These are phyloP conservation scores for Gymnopilus junonius DNA, from an alignment of 768 basidiomycete species.

Conservation along the genomic window DNA sequence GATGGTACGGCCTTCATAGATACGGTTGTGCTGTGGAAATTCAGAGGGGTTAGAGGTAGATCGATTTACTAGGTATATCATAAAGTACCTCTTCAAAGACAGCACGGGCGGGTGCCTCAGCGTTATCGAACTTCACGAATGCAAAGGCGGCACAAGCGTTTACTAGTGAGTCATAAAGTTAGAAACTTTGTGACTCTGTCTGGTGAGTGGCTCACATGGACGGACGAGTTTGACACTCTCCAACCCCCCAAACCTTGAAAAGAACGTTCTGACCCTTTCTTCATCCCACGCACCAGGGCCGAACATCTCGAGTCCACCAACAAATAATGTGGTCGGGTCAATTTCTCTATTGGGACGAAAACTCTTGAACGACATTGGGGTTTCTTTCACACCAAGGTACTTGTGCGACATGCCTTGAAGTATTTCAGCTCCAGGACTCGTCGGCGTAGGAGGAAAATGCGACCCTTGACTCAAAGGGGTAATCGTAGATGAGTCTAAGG, in stretches of 20 bases:
- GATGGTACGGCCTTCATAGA: slow-evolving; percentile 71
- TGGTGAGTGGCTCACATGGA: slow-evolving; percentile 50
- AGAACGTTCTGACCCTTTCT: slow-evolving; percentile 58
- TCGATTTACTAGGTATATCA: not conserved
- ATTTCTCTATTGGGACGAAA: slow-evolving; percentile 42
- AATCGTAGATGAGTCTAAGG: slow-evolving; percentile 50
- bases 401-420: slow-evolving; percentile 24
- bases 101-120: slow-evolving; percentile 68
- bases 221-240: slow-evolving; percentile 68
- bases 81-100: slow-evolving; percentile 66
- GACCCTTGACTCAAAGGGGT: slow-evolving; percentile 56
- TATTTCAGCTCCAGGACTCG: slow-evolving; percentile 37
- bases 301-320: slow-evolving; percentile 73
- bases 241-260: slow-evolving; percentile 66
- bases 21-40: slow-evolving; percentile 64
- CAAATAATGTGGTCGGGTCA: slow-evolving; percentile 75
- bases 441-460: slow-evolving; percentile 54
- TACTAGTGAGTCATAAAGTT: slow-evolving; percentile 37
- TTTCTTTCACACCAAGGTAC: slow-evolving; percentile 28
- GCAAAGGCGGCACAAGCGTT: slow-evolving; percentile 76
- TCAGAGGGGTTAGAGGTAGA: not conserved
- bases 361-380: slow-evolving; percentile 21
- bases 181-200: not conserved
- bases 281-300: slow-evolving; percentile 74
- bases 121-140: slow-evolving; percentile 72